phyloP scores from a whole-genome alignment of 192 early-diverging fungal species.

The Diversispora eburnea region DNA sequence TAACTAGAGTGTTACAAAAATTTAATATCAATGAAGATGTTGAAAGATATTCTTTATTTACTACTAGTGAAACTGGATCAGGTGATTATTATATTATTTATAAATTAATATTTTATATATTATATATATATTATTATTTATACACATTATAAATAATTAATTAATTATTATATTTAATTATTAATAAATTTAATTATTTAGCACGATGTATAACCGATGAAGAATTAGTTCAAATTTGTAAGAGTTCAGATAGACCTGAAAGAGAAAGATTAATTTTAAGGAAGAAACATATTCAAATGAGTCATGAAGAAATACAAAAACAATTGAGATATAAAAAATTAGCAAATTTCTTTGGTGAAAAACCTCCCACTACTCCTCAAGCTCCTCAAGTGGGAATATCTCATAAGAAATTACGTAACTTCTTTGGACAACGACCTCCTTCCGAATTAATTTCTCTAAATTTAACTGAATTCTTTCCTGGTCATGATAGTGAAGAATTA shows the following conservation, averaged over 20 bases:
- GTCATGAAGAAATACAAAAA: slow-evolving; percentile 48
- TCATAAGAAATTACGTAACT: slow-evolving; percentile 59
- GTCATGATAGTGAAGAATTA: slow-evolving; percentile 36
- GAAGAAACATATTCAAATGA: slow-evolving; percentile 63
- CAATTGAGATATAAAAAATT: slow-evolving; percentile 42
- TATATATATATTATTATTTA: slow-evolving; percentile 12
- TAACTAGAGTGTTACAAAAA: slow-evolving; percentile 70
- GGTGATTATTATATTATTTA: slow-evolving; percentile 28
- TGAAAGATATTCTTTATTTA: slow-evolving; percentile 73
- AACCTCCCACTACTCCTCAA: background rate
- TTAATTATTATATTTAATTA: background rate
- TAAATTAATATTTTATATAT: too few species aligned
- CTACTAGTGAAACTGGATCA: slow-evolving; percentile 66
- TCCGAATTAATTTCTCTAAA: slow-evolving; percentile 91
- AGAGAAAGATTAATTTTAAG: slow-evolving; percentile 69
- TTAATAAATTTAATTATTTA: slow-evolving; percentile 25
- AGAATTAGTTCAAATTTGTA: slow-evolving; percentile 75
- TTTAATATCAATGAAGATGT: slow-evolving; percentile 77
- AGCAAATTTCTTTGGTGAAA: slow-evolving; percentile 28
- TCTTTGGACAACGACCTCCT: slow-evolving; percentile 94
- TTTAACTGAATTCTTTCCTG: slow-evolving; percentile 88
- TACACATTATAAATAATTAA: background rate
- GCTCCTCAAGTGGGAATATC: slow-evolving; percentile 18
- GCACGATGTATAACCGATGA: slow-evolving; percentile 68
- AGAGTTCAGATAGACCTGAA: slow-evolving; percentile 58